A percentile compares a stretch with the other conserved stretches of the same genome.
These are phyloP conservation scores for Ophiostoma pallidulum DNA, from an alignment of 2,329 filamentous ascomycete genomes.

Conservation along the genomic window DNA sequence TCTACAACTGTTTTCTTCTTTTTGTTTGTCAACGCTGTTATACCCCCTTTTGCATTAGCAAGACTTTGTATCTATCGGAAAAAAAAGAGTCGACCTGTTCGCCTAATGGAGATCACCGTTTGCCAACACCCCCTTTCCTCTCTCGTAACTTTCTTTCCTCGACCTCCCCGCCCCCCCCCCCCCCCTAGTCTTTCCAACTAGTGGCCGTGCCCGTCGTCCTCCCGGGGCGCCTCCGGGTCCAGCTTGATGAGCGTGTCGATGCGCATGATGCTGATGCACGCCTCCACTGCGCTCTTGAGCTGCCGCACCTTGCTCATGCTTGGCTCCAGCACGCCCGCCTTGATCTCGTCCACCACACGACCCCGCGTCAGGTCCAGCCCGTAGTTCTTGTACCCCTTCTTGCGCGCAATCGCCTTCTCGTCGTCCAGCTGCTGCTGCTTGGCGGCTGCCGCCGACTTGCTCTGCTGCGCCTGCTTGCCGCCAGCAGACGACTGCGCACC, in stretches of 20 bases:
- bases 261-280: slow-evolving; percentile 97
- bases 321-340: slow-evolving; percentile 90
- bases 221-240: slow-evolving; percentile 73
- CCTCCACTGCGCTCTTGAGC: slow-evolving; percentile 96
- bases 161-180: too few species aligned
- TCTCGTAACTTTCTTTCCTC: too few species aligned
- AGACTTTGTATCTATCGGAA: too few species aligned
- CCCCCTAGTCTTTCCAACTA: slow-evolving; percentile 37
- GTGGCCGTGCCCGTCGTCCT: slow-evolving; percentile 82
- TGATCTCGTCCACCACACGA: slow-evolving; percentile 85
- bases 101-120: too few species aligned
- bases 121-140: too few species aligned
- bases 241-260: slow-evolving; percentile 98
- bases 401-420: slow-evolving; percentile 80
- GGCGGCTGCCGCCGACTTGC: slow-evolving; percentile 1
- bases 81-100: too few species aligned
- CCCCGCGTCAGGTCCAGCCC: slow-evolving; percentile 83
- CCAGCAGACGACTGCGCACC: too few species aligned
- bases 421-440: slow-evolving; percentile 49
- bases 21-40: too few species aligned
- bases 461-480: background rate
- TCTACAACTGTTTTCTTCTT: too few species aligned
- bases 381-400: slow-evolving; percentile 99
- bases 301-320: slow-evolving; percentile 98
- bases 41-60: too few species aligned